Base-by-base conservation (phyloP, 495 filamentous ascomycete genomes). In the Penicillium canariense region DNA sequence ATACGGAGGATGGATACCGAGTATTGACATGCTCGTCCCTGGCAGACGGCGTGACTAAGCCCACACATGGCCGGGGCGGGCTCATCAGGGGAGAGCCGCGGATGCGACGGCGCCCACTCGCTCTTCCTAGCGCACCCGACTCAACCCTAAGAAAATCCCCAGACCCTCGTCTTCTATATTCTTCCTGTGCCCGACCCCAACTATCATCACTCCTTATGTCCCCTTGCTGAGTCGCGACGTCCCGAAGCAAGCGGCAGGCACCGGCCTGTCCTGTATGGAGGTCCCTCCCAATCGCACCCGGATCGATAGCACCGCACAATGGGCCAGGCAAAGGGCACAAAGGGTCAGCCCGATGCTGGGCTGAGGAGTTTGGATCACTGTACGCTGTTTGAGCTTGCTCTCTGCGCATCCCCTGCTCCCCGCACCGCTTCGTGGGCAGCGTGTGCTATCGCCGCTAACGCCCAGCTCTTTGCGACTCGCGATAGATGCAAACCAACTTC, bases 401-500 rank as follows among this genome's bases (percentile, higher is more conserved):
- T 35, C 20, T 46, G 26, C 20, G 1, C 31, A 18, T 22, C 14
- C 15, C 7, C 31, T 30, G n/a, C 39, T 17, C 26, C 23, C 18
- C 12, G 40, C 23, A 18, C 17, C n/a, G 22, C 30, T 15, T 9
- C 36, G 28, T n/a, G 12, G 12, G 15, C n/a, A 7, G 28, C n/a
- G n/a, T 11, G 22, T 40, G 25, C 35, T 20, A 58, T 53, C 17
- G 12, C 18, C 50, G 32, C 47, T 54, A 39, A 59, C 46, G 39
- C 18, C 35, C 25, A 47, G n/a, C 46, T 56, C 25, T 50, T 54
- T 27, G 30, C 44, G 39, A 45, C 32, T 34, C 5, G 15, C 15
- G 31, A 59, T 59, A 97, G 92, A 98, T 73, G 90, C 87, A 54
- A 82, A 82, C 66, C 82, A 83, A 55, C 82, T 98, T 20, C 91